These are phyloP conservation scores for Gonapodya sp. DNA, from an alignment of 192 early-diverging fungal species.

Conservation along the genomic window DNA sequence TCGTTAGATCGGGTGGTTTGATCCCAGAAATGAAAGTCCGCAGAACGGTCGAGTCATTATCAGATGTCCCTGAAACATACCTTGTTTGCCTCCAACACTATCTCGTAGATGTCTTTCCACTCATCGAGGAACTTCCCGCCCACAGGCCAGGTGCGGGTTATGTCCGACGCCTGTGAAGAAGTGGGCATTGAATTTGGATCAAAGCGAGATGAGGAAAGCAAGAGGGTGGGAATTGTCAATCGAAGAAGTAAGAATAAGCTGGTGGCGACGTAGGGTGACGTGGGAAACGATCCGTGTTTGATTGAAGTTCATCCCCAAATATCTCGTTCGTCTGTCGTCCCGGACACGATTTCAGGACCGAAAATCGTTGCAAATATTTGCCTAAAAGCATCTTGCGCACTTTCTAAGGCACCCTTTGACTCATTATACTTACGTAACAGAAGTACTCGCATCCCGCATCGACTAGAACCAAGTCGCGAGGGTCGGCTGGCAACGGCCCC, in stretches of 20 bases:
- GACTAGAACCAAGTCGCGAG: conserved; percentile 56
- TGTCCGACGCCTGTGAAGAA: conserved; percentile 47
- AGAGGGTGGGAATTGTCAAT: no score
- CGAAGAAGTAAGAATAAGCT: no score
- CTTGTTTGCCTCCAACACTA: conserved; percentile 75
- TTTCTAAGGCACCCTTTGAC: no score
- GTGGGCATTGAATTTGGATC: background rate
- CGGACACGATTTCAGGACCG: no score
- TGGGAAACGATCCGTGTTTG: no score
- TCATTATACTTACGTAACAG: conserved; percentile 57
- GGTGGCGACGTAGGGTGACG: no score
- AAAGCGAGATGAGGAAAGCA: background rate
- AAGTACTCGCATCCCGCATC: conserved; percentile 76
- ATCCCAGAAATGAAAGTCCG: conserved; percentile 2
- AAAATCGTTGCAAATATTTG: no score
- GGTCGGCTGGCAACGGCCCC: conserved; percentile 31
- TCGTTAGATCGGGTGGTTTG: background rate
- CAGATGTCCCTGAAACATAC: conserved; percentile 18
- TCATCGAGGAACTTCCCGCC: conserved; percentile 61
- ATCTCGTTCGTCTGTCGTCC: no score
- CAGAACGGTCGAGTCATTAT: background rate
- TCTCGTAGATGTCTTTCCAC: conserved; percentile 64
- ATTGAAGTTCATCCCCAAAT: no score
- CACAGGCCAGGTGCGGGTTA: conserved; percentile 80
- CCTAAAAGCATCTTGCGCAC: no score